phyloP scores from a whole-genome alignment of 2,329 filamentous ascomycete genomes.

The Fusarium sp. region DNA sequence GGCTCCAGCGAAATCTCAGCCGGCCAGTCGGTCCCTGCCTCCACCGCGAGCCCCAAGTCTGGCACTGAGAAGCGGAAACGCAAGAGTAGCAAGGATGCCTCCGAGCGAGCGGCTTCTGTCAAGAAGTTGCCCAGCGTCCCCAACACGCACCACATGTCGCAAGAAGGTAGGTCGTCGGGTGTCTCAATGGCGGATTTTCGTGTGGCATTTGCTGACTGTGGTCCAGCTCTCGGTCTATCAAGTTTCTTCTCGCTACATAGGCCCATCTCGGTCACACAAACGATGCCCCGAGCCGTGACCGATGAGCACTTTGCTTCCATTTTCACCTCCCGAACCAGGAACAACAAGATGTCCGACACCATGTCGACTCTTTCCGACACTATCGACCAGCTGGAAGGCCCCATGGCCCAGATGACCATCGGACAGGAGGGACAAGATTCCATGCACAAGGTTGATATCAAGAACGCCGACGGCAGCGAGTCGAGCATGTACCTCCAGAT shows the following conservation, averaged over 20 bases:
- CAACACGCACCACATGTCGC: constrained; percentile 77
- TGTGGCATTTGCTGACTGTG: constrained; percentile 29
- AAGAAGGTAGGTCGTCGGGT: constrained; percentile 65
- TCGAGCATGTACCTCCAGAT: constrained; percentile 74
- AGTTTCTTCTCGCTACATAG: constrained; percentile 97
- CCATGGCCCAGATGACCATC: constrained; percentile 66
- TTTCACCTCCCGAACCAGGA: constrained; percentile 71
- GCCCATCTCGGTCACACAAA: constrained; percentile 88
- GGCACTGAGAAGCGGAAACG: constrained; percentile 67
- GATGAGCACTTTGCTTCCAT: constrained; percentile 86
- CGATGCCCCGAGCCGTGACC: constrained; percentile 78
- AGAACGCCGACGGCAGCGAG: constrained; percentile 67
- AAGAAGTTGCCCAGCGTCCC: constrained; percentile 78
- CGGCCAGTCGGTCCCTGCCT: constrained; percentile 61
- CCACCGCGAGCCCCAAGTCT: constrained; percentile 57
- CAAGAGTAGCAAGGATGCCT: constrained; percentile 65
- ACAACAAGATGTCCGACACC: constrained; percentile 68
- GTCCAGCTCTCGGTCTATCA: constrained; percentile 83
- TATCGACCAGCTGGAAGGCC: constrained; percentile 69
- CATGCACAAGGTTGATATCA: constrained; percentile 63
- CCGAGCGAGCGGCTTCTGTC: constrained; percentile 58
- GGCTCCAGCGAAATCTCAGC: constrained; percentile 64
- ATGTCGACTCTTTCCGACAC: constrained; percentile 74
- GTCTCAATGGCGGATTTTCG: background rate
- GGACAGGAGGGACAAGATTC: constrained; percentile 58